Evolutionary conservation across 2,329 filamentous ascomycete species (phyloP), one percentile per base, ranked within the genome.

Genomic region (Colletotrichum orbiculare): DNA sequence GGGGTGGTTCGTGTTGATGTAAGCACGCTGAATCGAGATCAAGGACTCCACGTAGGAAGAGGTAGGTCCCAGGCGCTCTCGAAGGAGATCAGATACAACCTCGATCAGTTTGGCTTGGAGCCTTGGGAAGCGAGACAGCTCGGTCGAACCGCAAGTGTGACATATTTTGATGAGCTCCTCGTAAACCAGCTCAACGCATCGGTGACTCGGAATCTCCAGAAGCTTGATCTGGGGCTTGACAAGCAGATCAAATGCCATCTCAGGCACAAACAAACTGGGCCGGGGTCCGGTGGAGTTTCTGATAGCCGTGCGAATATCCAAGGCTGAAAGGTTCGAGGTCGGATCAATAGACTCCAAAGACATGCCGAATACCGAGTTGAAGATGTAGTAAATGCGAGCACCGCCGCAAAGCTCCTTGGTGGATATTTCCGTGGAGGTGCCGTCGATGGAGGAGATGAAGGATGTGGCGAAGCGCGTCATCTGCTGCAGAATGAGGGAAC

Each of bases 91-190:
- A 7, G 96, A 98, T 2, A 99, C 96, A 15, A 97, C 95, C 79
- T 99, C 96, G 68, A 99, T 99, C 47, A 99, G 89, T 80, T 98
- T 98, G 56, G 90, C 96, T 79, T 99, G 96, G 57, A 99, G 83
- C 67, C 96, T 89, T 11, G 96, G 96, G 77, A 95, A 99, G 68
- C 96, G 87, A 57, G 93, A 91, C 17, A 99, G 87, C 77, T 99
- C 96, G 13, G 92, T 96, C 2, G 94, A 97, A 67, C 96, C 96
- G 79, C 96, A 99, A 1, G 96, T 99, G 77, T 99, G 96, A 80
- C 96, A 97, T 71, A 99, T 98, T 81, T 99, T 99, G 82, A 99
- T 99, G 48, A 99, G 85, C 78, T 99, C 96, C 77, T 99, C 96
- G 77, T 99, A 99, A 3, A 99, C 96, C 58, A 99, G 87, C 79